Percentiles rank a stretch among this genome's conserved stretches.
Evolutionary conservation across 1,284 basidiomycete species (phyloP).

Genomic region (Peniophora sp.): DNA sequence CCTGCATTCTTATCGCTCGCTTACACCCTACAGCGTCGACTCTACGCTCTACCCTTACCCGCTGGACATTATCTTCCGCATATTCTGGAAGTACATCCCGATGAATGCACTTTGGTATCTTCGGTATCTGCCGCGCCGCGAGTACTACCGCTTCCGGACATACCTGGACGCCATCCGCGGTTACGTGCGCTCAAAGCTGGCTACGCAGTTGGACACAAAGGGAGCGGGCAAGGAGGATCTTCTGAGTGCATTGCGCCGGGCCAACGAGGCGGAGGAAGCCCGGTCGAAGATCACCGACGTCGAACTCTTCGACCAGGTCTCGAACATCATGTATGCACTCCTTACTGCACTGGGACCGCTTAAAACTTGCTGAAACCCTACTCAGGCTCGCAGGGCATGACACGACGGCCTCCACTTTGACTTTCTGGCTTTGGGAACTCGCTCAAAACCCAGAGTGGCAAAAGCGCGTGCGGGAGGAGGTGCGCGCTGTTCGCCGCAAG

Average conservation of each 20-base stretch:
- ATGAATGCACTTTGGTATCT: conserved; percentile 9
- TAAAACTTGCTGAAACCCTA: conserved; percentile 4
- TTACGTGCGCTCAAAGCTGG: conserved; percentile 12
- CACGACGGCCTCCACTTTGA: conserved; percentile 17
- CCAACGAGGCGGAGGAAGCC: conserved; percentile 15
- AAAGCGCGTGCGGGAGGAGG: conserved; percentile 14
- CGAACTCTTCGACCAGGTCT: conserved; percentile 21
- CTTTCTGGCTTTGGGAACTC: conserved; percentile 20
- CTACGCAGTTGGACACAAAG: conserved; percentile 4
- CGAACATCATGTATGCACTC: conserved; percentile 8
- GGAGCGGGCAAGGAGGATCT: conserved; percentile 16
- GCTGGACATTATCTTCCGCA: conserved; percentile 13
- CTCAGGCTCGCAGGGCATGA: conserved; percentile 18
- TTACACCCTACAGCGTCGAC: conserved; percentile 8
- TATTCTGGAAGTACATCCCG: conserved; percentile 18
- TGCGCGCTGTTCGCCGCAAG: conserved; percentile 7
- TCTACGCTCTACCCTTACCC: conserved; percentile 11
- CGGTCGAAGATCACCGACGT: conserved; percentile 12
- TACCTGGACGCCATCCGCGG: conserved; percentile 16
- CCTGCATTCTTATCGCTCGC: background rate
- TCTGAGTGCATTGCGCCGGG: conserved; percentile 19
- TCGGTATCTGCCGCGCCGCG: conserved; percentile 15
- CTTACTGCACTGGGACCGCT: background rate
- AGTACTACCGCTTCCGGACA: conserved; percentile 15
- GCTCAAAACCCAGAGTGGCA: conserved; percentile 18